Evolutionary conservation across 495 filamentous ascomycete genomes (phyloP).

Genomic region (Staphylotrichum tortipilum): DNA sequence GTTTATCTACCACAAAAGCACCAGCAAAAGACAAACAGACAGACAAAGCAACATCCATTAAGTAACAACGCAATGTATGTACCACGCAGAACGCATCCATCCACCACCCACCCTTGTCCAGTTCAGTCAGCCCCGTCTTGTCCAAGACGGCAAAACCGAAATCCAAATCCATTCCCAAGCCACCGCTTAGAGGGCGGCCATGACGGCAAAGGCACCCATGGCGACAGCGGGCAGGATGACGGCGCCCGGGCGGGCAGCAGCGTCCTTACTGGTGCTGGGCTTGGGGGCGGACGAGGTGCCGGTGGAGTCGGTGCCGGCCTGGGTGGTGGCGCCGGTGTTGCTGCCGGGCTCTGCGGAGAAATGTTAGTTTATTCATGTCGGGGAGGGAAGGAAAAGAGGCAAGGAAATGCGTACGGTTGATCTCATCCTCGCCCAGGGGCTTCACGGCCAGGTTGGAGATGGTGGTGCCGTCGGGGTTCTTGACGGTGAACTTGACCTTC

Average conservation of each 20-base stretch:
- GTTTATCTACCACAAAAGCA: too few species aligned
- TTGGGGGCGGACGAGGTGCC: not conserved
- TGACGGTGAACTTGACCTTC: slow-evolving; percentile 31
- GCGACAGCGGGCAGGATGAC: slow-evolving; percentile 11
- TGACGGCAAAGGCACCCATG: slow-evolving; percentile 21
- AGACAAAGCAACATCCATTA: too few species aligned
- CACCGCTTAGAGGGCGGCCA: slow-evolving; percentile 19
- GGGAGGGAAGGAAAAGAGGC: not conserved
- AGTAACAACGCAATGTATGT: too few species aligned
- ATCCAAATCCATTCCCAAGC: too few species aligned
- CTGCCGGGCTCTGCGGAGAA: slow-evolving; percentile 13
- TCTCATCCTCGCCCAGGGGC: slow-evolving; percentile 31
- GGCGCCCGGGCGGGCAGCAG: slow-evolving; percentile 6
- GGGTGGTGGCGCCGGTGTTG: slow-evolving; percentile 8
- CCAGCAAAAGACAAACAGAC: too few species aligned
- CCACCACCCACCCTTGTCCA: too few species aligned
- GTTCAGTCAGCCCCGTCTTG: too few species aligned
- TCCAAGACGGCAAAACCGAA: too few species aligned
- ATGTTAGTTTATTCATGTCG: too few species aligned
- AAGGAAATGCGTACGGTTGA: slow-evolving; percentile 26
- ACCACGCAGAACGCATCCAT: too few species aligned
- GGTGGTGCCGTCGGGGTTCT: slow-evolving; percentile 30
- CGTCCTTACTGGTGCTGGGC: slow-evolving; percentile 11
- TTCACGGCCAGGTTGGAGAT: slow-evolving; percentile 33
- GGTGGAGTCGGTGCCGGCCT: not conserved